A percentile compares a stretch with the other conserved stretches of the same genome.
Evolutionary conservation across 163 green algal species (phyloP).

Genomic region (Volvox carteri): DNA sequence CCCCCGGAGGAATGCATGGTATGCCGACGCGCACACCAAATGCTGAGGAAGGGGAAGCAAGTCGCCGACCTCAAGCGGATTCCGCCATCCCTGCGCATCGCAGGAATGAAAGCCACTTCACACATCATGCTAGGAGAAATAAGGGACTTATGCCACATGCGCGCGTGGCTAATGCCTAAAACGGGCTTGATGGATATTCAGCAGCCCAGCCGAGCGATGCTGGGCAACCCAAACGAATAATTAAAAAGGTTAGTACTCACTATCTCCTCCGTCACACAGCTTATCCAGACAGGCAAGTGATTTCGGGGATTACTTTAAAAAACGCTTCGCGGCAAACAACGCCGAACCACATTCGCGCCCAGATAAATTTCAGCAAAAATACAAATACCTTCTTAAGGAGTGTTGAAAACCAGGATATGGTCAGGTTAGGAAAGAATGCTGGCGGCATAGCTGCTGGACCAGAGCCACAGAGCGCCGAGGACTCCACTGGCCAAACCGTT

Average conservation of each 20-base stretch:
- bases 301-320: no score
- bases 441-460: background rate
- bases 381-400: constrained; percentile 21
- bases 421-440: background rate
- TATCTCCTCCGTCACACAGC: no score
- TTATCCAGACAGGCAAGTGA: no score
- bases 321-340: no score
- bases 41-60: constrained; percentile 5
- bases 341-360: no score
- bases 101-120: background rate
- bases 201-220: no score
- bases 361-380: no score
- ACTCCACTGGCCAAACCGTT: background rate
- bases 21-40: constrained; percentile 13
- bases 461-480: background rate
- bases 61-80: constrained; percentile 31
- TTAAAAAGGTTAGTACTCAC: no score
- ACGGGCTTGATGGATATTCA: no score
- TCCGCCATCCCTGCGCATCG: constrained; percentile 32
- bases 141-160: no score
- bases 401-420: constrained; percentile 30
- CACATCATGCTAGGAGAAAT: background rate
- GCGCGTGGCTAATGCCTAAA: no score
- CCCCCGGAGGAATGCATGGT: constrained; percentile 25
- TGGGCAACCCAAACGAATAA: no score